Base-by-base conservation (phyloP, 805 yeast genomes). In the Saturnispora mendoncae region DNA sequence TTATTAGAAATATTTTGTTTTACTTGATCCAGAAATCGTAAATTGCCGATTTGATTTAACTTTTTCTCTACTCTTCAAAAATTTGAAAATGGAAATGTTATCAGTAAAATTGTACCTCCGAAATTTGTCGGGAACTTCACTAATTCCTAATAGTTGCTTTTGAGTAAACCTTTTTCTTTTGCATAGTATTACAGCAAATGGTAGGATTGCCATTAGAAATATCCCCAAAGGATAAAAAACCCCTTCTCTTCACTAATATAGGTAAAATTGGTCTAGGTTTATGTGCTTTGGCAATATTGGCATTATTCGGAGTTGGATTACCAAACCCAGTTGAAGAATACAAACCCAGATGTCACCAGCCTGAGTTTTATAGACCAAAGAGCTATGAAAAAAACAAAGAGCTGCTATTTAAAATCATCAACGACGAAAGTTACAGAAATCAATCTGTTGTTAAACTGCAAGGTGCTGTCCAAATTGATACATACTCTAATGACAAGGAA, bases 391-490 rank as follows among this genome's bases (percentile, higher is more conserved):
- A 42, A 2, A 60, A 61, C 47, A 58, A 60, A 23, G 55, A 60
- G 2, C 56, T 67, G 3, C 51, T 61, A 27, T 23, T 58, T 4
- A 51, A 46, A 26, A 68, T 71, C 15, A 51, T 69, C 12, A 36
- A 58, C 21, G 71, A 64, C 44, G 61, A 62, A 12, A 38, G 41
- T 1, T 73, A 61, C 50, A 61, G 65, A 41, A 53, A 62, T 30
- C 50, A 50, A 19, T 68, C 81, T 0, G 69, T 70, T 15, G 53
- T 51, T 9, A 71, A 66, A 48, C 63, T 78, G 42, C 58, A 73
- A 7, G 76, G 72, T 4, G 84, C 90, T 1, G 70, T 84, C 18
- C 68, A 69, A 52, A 68, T 82, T 43, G 78, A 79, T 32, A 82
- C 94, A 1, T 78, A 74, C 46, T 68, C 77, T 13, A 68, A 58